Base-by-base conservation (phyloP, 495 filamentous ascomycete genomes). In the Patellaria atrata region DNA sequence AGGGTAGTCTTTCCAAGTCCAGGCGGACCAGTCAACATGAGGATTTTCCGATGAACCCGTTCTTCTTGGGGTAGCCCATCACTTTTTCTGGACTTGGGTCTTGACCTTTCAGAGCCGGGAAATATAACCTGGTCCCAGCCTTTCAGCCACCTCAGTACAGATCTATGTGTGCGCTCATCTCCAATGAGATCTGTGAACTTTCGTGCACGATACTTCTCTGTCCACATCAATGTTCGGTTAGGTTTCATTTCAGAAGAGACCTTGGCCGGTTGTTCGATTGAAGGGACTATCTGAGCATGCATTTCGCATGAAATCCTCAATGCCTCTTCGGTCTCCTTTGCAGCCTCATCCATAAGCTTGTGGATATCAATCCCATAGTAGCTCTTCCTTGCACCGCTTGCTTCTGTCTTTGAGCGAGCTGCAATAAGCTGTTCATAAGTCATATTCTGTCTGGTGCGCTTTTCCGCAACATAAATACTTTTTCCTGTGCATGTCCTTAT, bases 1-100 rank as follows among this genome's bases (percentile, higher is more conserved):
- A 97, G 55, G 0, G 89, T 97, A 0, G 89, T 97, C 62, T 97
- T 97, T 9, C 89, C 89, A 10, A 97, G 63, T 3, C 89, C 89
- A 2, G 89, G 86, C 5, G 87, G 82, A 0, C 89, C 89, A 23
- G 84, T 82, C 2, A 97, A 60, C 47, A 97, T 64, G 21, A 97
- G 61, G 18, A 97, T 82, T 53, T 94, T 96, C 35, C 77, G 64
- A 43, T 87, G 81, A 12, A 69, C 58, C 30, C 65, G 73, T 46
- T 82, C 78, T 36, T 82, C 71, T 16, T 74, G 69, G 1, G 56
- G 58, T 8, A 66, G 57, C 15, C 58, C 51, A 7, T 27, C 33
- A 12, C 44, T 48, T 27, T 57, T 62, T 35, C 59, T 58, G 6
- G 48, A 37, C 37, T 66, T 64, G 20, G 44, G 48, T 36, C 72